Percentiles rank a stretch among this genome's conserved stretches.
These are phyloP conservation scores for Leptomonas pyrrhocoris DNA, from an alignment of 208 protist genomes.

Conservation along the genomic window DNA sequence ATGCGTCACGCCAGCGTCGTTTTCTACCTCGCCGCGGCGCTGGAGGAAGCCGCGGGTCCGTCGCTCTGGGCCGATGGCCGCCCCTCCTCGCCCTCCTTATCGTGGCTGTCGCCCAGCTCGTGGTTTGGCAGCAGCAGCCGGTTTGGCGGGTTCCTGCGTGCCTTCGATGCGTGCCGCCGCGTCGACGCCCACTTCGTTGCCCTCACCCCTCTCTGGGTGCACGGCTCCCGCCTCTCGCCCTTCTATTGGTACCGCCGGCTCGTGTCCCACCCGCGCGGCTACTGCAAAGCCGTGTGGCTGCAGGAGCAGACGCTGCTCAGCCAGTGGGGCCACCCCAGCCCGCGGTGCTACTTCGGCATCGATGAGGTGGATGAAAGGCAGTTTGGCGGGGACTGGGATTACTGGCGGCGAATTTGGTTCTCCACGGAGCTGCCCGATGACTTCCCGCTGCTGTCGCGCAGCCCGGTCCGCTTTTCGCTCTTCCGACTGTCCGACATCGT, in stretches of 20 bases:
- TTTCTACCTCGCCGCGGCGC: slow-evolving; percentile 49
- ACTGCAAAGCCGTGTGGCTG: slow-evolving; percentile 51
- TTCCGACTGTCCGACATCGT: slow-evolving; percentile 69
- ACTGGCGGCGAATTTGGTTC: slow-evolving; percentile 47
- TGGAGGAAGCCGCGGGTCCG: slow-evolving; percentile 31
- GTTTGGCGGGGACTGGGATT: slow-evolving; percentile 31
- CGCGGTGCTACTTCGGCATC: slow-evolving; percentile 49
- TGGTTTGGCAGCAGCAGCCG: slow-evolving; percentile 21
- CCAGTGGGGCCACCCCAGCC: slow-evolving; percentile 37
- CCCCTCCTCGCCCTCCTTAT: slow-evolving; percentile 2
- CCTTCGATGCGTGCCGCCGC: slow-evolving; percentile 56
- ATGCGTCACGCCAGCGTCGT: slow-evolving; percentile 60
- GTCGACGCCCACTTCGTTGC: slow-evolving; percentile 74
- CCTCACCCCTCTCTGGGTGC: slow-evolving; percentile 68
- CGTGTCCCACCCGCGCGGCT: slow-evolving; percentile 42
- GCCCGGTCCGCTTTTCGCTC: slow-evolving; percentile 58
- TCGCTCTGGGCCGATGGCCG: slow-evolving; percentile 13
- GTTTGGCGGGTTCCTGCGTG: slow-evolving; percentile 48
- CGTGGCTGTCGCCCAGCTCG: slow-evolving; percentile 15
- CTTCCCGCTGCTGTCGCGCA: slow-evolving; percentile 18
- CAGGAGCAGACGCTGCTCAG: slow-evolving; percentile 62
- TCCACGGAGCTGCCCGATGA: slow-evolving; percentile 49
- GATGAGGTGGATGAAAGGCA: slow-evolving; percentile 37
- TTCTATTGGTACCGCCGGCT: slow-evolving; percentile 68
- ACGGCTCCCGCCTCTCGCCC: slow-evolving; percentile 50